Base-by-base conservation (phyloP, 768 basidiomycete genomes). In the Termitomyces sp. region DNA sequence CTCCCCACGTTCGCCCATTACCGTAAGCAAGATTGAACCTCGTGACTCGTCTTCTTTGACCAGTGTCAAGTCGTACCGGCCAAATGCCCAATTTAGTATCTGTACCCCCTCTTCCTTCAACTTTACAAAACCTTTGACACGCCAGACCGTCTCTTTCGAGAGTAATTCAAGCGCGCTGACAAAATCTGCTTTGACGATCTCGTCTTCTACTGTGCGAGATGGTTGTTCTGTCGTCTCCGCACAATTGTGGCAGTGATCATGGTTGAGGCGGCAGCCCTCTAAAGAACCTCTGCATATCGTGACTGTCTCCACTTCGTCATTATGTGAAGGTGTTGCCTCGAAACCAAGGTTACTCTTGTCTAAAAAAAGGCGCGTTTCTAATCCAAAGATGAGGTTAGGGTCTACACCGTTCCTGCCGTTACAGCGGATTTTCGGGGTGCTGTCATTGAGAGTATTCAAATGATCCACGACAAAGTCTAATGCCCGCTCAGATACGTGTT, bases 11-110 rank as follows among this genome's bases (percentile, higher is more conserved):
- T 90, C 88, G 9, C 94, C 94, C 95, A 98, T 98, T 30, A 90
- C 80, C n/a, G 93, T 96, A 68, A 96, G 62, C 55, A 79, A 75
- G 24, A 93, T 66, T 30, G 76, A 73, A 4, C 70, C 77, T 12
- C 63, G 67, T 1, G 65, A 66, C 22, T 63, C 64, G n/a, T 68
- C 51, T 36, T 64, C 63, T n/a, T 71, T 70, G 1, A 69, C 69
- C 38, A 72, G 63, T 4, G 69, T 75, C 12, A 85, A 79, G 28
- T 94, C 91, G 67, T 82, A 86, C 42, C 94, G 82, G 14, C 92
- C 92, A 73, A 97, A 98, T 7, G 94, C 94, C 92, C 93, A 98
- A 68, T 98, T 98, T 58, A 96, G 64, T 58, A 94, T 88, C 66
- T 79, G 69, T 61, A 72, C 64, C 8, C 73, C 70, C 20, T 69